These are phyloP conservation scores for Hypsizygus marmoreus DNA, from an alignment of 768 basidiomycete genomes.

Conservation along the genomic window DNA sequence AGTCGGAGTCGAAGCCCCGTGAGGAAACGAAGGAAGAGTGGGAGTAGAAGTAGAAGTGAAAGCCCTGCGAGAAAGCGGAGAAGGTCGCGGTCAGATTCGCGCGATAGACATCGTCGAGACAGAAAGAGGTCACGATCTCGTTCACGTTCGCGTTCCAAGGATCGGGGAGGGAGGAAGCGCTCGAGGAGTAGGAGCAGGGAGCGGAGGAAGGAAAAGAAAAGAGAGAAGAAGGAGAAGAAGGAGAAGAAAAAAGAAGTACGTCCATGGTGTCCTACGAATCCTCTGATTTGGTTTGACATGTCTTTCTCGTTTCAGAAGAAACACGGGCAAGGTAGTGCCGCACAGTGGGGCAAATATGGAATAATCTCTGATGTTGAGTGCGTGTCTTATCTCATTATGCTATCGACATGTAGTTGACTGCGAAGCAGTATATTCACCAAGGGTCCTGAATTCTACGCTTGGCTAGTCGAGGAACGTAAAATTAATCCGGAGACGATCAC, in stretches of 20 bases:
- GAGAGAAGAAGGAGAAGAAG: constrained; percentile 51
- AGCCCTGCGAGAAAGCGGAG: constrained; percentile 34
- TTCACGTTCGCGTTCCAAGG: constrained; percentile 30
- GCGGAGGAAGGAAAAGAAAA: constrained; percentile 39
- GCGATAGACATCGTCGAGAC: constrained; percentile 30
- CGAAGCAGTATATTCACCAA: constrained; percentile 75
- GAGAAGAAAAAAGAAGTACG: constrained; percentile 68
- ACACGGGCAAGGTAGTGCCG: constrained; percentile 51
- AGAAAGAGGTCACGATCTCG: constrained; percentile 35
- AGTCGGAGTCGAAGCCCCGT: constrained; percentile 34
- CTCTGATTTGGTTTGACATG: neutral
- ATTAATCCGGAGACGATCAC: constrained; percentile 87
- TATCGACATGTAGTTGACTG: neutral
- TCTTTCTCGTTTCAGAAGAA: constrained; percentile 43
- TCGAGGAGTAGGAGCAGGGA: constrained; percentile 41
- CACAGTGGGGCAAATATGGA: constrained; percentile 91
- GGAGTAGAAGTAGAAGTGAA: constrained; percentile 32
- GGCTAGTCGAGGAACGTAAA: constrained; percentile 92
- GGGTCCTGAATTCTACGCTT: constrained; percentile 83
- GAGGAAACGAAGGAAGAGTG: constrained; percentile 28
- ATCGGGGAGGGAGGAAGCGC: constrained; percentile 11
- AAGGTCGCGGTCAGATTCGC: constrained; percentile 37
- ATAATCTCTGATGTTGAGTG: constrained; percentile 85
- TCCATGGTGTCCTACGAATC: constrained; percentile 1
- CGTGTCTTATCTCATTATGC: constrained; percentile 27